A percentile compares a stretch with the other conserved stretches of the same genome.
Conservation (phyloP, 306 rosid genomes). For the Rosa lucieae region DNA sequence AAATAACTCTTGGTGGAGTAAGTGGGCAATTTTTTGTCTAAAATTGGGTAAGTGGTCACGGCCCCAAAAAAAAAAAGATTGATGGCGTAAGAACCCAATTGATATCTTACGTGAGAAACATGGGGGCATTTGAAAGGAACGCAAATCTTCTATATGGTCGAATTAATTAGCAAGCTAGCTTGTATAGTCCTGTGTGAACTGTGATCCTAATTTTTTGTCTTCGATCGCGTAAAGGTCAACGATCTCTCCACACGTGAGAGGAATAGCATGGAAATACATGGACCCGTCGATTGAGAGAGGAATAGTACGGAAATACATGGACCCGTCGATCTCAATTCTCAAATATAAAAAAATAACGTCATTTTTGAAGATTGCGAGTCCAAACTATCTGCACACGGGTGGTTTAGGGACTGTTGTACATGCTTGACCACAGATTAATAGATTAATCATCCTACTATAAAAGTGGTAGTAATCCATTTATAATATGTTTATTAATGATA, state of each 20-base stretch:
- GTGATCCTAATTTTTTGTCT: background rate
- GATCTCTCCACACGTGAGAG: background rate
- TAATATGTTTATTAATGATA: background rate
- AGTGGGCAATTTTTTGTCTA: too few species aligned
- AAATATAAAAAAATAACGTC: background rate
- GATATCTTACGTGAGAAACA: too few species aligned
- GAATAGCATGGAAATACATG: background rate
- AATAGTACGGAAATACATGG: background rate
- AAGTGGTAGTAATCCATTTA: too few species aligned
- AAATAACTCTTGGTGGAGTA: too few species aligned
- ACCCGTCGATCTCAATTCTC: background rate
- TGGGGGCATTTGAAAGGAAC: background rate
- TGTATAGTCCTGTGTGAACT: background rate
- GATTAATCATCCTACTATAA: background rate
- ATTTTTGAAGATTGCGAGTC: background rate
- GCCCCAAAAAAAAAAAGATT: too few species aligned
- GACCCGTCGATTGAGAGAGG: background rate
- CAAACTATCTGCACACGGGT: constrained; percentile 1
- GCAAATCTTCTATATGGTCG: background rate
- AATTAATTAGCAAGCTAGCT: background rate
- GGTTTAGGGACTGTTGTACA: background rate
- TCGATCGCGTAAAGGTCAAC: background rate
- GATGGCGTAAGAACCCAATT: too few species aligned
- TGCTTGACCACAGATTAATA: constrained; percentile 13
- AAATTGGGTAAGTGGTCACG: too few species aligned